Base-by-base conservation (phyloP, 2,329 filamentous ascomycete species). In the Cercospora zeina region DNA sequence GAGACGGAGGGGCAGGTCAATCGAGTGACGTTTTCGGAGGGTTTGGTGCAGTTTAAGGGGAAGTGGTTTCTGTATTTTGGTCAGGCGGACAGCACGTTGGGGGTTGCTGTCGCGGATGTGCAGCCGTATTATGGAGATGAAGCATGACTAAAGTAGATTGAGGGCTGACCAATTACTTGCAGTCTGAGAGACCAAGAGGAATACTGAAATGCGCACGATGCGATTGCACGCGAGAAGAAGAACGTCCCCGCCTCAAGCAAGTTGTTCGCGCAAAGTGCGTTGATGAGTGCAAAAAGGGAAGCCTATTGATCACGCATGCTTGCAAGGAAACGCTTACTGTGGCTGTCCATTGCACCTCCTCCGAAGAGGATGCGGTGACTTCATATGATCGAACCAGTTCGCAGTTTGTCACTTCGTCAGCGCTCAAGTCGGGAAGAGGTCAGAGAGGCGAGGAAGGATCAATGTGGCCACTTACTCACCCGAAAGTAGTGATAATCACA, bases 41-140 rank as follows among this genome's bases (percentile, higher is more conserved):
- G 72, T n/a, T 57, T 74, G 55, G 72, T 74, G 19, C 72, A 75
- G 55, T 74, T 73, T 51, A 67, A 68, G 47, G 71, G 72, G 3
- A 68, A 71, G 51, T 75, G 72, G 73, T 70, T 70, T 27, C 57
- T 74, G 62, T 74, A 74, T 58, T 74, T 71, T 63, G 72, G 72
- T 13, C 65, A 71, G 53, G 70, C 67, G 33, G 70, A 73, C 50
- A 66, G 64, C 54, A 65, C 61, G 11, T n/a, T 68, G 19, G 62
- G 62, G 3, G 65, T 68, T 27, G 66, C 66, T 11, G 64, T 58
- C 5, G 65, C 66, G 36, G 64, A 68, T 55, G 63, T 67, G 27
- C 65, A 65, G 49, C 63, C 65, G 14, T 21, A 42, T 24, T 45
- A 24, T 21, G 19, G 39, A 9, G 7, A 45, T 13, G 16, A 45